phyloP scores from a whole-genome alignment of 2,329 filamentous ascomycete genomes.

The Dactylonectria estremocensis region DNA sequence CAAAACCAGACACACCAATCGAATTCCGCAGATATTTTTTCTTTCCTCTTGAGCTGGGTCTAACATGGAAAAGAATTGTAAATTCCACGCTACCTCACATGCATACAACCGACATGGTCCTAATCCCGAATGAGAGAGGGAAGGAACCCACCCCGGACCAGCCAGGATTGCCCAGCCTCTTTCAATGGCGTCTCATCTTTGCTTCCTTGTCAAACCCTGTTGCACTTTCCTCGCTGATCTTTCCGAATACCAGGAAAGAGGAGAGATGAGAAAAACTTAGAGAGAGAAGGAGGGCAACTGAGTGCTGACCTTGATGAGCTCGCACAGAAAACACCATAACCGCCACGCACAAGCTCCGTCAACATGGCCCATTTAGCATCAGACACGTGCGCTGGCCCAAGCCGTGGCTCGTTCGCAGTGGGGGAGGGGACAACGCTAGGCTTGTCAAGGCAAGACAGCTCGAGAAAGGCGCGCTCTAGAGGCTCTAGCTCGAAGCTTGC shows the following conservation, averaged over 20 bases:
- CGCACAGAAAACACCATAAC: not conserved
- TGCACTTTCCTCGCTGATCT: not conserved
- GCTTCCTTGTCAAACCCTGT: slow-evolving; percentile 12
- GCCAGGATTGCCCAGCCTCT: slow-evolving; percentile 20
- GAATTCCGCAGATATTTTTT: slow-evolving; percentile 44
- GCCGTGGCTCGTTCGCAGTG: slow-evolving; percentile 37
- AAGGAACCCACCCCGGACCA: slow-evolving; percentile 28
- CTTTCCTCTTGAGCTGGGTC: slow-evolving; percentile 36
- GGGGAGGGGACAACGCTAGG: slow-evolving; percentile 43
- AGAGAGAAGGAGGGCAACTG: not conserved
- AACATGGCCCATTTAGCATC: slow-evolving; percentile 51
- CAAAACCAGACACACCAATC: slow-evolving; percentile 49
- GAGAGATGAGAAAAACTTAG: not conserved
- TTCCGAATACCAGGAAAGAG: not conserved
- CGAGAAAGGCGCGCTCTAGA: slow-evolving; percentile 33
- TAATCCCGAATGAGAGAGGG: slow-evolving; percentile 38
- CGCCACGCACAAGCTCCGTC: slow-evolving; percentile 10
- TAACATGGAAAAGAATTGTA: slow-evolving; percentile 15
- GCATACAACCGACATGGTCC: slow-evolving; percentile 34
- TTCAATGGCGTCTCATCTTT: slow-evolving; percentile 11
- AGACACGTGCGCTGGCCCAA: slow-evolving; percentile 53
- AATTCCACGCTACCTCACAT: slow-evolving; percentile 21
- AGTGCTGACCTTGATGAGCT: not conserved
- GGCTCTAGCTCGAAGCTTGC: slow-evolving; percentile 42
- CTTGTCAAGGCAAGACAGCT: slow-evolving; percentile 32